Percentiles rank a stretch among this genome's conserved stretches.
Conservation (phyloP, 2,329 filamentous ascomycete species). For the Penicillium sp. region DNA sequence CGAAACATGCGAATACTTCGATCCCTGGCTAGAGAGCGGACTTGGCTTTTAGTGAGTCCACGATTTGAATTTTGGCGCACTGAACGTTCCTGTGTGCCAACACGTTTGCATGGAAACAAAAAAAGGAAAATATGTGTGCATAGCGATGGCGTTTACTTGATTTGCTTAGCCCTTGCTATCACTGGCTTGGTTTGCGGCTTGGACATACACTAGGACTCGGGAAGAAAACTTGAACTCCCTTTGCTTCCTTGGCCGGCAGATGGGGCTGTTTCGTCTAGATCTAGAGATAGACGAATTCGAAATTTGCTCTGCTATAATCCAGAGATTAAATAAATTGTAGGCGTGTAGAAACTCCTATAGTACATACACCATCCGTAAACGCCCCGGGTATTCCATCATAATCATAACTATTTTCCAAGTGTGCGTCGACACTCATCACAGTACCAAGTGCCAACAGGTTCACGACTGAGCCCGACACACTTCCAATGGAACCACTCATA, state of each 20-base stretch:
- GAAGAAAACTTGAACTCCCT: conserved; percentile 1
- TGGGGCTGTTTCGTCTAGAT: conserved; percentile 3
- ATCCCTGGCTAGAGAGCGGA: conserved; percentile 69
- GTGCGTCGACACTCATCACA: conserved; percentile 54
- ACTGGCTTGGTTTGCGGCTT: conserved; percentile 5
- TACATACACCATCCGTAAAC: conserved; percentile 4
- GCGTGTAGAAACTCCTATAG: neutral
- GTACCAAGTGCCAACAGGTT: conserved; percentile 61
- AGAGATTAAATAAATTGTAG: neutral
- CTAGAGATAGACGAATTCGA: conserved; percentile 4
- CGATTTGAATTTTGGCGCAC: conserved; percentile 9
- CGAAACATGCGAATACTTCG: conserved; percentile 87
- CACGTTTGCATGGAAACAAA: conserved; percentile 24
- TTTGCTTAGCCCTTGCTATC: conserved; percentile 7
- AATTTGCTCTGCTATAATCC: conserved; percentile 2
- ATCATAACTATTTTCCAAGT: conserved; percentile 34
- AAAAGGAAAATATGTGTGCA: conserved; percentile 33
- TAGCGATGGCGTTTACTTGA: conserved; percentile 42
- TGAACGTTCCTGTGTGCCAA: conserved; percentile 15
- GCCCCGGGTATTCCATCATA: conserved; percentile 24
- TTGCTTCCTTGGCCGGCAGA: neutral
- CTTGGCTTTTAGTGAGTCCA: conserved; percentile 35
- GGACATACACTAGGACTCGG: conserved; percentile 7
- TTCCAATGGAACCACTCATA: conserved; percentile 70
- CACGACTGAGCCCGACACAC: conserved; percentile 63